Base-by-base conservation (phyloP, 2,329 filamentous ascomycete genomes). In the Knufia petricola region DNA sequence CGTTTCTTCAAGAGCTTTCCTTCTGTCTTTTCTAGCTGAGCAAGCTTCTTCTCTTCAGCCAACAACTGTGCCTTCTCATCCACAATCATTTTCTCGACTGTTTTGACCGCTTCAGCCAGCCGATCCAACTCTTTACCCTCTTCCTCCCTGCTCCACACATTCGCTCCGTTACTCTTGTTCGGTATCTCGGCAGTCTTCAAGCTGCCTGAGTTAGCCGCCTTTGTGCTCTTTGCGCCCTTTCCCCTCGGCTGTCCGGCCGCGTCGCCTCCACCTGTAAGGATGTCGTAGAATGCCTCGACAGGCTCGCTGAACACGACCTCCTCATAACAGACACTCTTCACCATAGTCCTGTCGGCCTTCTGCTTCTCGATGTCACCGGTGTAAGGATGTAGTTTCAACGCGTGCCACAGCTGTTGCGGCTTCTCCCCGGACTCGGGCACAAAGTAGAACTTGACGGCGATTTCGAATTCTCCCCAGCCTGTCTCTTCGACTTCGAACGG, bases 221-320 rank as follows among this genome's bases (percentile, higher is more conserved):
- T 65, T 58, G 65, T 52, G 56, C 70, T 72, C 57, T 82, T 79
- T 23, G 76, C 75, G 32, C 77, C 77, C 57, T 78, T 79, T 36
- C 77, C 77, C 48, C 60, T 56, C 51, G 44, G 62, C 60, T 62
- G 67, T 3, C 71, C 66, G 9, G 7, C 34, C 15, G 74, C 70
- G 46, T 69, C 66, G 21, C 81, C 79, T 52, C 86, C 86, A 4
- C 77, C 75, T 1, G 88, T 96, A 52, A 98, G 73, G 23, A 87
- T 74, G 54, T 94, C 87, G 68, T 87, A 95, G 62, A 98, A 59
- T 39, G 85, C 79, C 66, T 95, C 87, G 59, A 88, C 92, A 0
- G 92, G 92, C 66, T 98, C 92, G 69, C 95, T 96, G 75, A 98
- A 98, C 43, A 96, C 78, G 56, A 96, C 84, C 62, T 95, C 88